Evolutionary conservation across 2,329 filamentous ascomycete species (phyloP).

Genomic region (Stenocarpella maydis): DNA sequence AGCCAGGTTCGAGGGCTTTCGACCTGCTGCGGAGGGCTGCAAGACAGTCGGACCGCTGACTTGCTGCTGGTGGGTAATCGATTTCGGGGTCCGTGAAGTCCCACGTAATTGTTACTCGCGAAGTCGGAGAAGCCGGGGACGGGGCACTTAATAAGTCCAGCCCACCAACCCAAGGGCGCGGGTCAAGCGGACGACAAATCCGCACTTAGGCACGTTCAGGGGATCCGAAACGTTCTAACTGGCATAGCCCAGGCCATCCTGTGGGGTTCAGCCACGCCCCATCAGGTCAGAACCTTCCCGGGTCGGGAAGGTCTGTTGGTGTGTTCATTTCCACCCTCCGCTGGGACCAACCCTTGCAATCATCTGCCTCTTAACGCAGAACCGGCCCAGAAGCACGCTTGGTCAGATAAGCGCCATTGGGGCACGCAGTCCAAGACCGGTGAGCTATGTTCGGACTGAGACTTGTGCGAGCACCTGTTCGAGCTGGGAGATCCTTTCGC

Average conservation of each 20-base stretch:
- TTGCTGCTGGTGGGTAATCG: not conserved
- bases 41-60: not conserved
- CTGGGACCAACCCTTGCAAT: slow-evolving; percentile 1
- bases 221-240: slow-evolving; percentile 23
- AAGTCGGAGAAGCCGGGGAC: slow-evolving; percentile 12
- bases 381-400: slow-evolving; percentile 1
- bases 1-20: not conserved
- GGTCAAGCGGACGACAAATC: slow-evolving; percentile 3
- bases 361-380: not conserved
- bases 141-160: slow-evolving; percentile 11
- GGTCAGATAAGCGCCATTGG: not conserved
- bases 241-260: slow-evolving; percentile 16
- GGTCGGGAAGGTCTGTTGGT: slow-evolving; percentile 19
- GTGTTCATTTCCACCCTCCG: slow-evolving; percentile 17
- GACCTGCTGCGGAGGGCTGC: not conserved
- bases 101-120: not conserved
- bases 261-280: slow-evolving; percentile 13
- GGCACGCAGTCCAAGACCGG: not conserved
- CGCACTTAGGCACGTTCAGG: slow-evolving; percentile 22
- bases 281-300: slow-evolving; percentile 11
- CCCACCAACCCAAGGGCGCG: slow-evolving; percentile 10
- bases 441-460: no score
- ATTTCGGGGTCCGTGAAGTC: not conserved
- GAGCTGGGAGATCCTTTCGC: slow-evolving; percentile 7
- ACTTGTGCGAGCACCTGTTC: not conserved